Base-by-base conservation (phyloP, 1,284 basidiomycete species). In the Boletus sp. region DNA sequence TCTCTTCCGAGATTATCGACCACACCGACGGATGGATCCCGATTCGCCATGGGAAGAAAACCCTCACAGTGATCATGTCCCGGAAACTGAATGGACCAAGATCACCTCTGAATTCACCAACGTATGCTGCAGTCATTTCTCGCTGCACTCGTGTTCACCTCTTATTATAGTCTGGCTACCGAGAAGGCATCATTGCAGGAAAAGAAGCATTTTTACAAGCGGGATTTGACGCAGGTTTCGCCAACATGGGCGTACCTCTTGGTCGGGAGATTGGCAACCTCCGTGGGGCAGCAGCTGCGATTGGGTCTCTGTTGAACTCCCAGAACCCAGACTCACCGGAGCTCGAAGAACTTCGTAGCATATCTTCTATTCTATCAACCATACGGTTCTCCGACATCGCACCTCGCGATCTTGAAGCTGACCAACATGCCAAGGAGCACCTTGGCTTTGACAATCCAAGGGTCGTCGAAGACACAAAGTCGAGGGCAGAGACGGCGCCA, bases 101-200 rank as follows among this genome's bases (percentile, higher is more conserved):
- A 77, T 91, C 53, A 82, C 86, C 0, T 78, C 78, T 0, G 82
- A 85, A 49, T 89, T 88, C 69, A 86, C 83, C 18, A 87, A 85
- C 66, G 87, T 88, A 68, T 44, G 78, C 7, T 4, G 11, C 35
- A 41, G 42, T 51, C 55, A 20, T 55, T 36, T 50, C 42, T 44
- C 49, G 24, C 47, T 61, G 2, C 20, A n/a, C 33, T 12, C 20
- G 3, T 9, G 22, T 45, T 65, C 58, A 64, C 22, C 3, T 37
- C 9, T 22, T 39, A 43, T 59, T 41, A 46, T 53, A 95, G 93
- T 83, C 84, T 22, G 93, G 93, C 2, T 95, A 94, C 67, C 84
- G 92, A 18, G 92, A 94, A 73, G 93, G 92, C 29, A 93, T 95
- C 63, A 89, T 85, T 0, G 85, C 86, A 4, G 92, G 93, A 12